Conservation (phyloP, 2,329 filamentous ascomycete species). For the Scedosporium dehoogii region DNA sequence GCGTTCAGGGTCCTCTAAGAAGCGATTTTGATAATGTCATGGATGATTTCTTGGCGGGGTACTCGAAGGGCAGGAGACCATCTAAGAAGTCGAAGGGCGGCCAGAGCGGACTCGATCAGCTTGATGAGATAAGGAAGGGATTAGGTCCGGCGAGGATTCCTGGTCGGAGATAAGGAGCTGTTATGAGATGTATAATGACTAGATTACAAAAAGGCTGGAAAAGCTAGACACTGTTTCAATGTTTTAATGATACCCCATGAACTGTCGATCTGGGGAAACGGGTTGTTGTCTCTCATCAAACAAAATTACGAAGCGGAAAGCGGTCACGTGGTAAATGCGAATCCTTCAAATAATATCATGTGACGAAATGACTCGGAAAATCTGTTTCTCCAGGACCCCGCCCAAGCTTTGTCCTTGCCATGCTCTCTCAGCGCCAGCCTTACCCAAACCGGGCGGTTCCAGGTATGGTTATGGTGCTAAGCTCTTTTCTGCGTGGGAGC, state of each 20-base stretch:
- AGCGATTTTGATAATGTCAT: slow-evolving; percentile 82
- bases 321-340: no score
- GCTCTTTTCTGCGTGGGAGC: slow-evolving; percentile 1
- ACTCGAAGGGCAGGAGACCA: slow-evolving; percentile 63
- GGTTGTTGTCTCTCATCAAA: no score
- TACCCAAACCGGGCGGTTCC: background rate
- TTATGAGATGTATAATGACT: background rate
- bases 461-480: background rate
- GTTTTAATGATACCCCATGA: background rate
- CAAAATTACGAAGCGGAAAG: no score
- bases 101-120: slow-evolving; percentile 72
- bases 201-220: background rate
- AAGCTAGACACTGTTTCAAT: background rate
- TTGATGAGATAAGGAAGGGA: slow-evolving; percentile 78
- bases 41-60: slow-evolving; percentile 80
- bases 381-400: background rate
- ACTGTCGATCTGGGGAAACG: no score
- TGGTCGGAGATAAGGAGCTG: background rate
- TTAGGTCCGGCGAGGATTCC: slow-evolving; percentile 64
- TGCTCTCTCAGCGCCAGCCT: background rate
- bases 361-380: background rate
- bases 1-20: slow-evolving; percentile 57
- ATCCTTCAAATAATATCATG: no score
- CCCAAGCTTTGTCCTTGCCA: background rate
- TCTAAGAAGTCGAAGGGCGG: slow-evolving; percentile 70